Percentiles rank a stretch among this genome's conserved stretches.
phyloP scores from a whole-genome alignment of 352 stramenopile genomes.

The Globisporangium camurandrum region DNA sequence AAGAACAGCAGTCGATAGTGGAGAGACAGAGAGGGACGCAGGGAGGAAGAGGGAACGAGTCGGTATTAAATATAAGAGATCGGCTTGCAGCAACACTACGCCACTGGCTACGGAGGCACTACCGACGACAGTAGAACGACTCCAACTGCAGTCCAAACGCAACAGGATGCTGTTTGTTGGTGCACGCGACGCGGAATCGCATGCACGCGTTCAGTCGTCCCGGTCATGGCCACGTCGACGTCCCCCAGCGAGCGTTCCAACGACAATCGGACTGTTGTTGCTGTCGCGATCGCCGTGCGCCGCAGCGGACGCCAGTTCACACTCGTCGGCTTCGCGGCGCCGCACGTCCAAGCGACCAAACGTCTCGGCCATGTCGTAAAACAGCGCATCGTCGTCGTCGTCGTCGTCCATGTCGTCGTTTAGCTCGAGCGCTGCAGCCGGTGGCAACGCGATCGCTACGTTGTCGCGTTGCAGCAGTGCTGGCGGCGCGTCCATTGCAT shows the following conservation, averaged over 20 bases:
- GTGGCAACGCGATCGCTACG: background rate
- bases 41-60: background rate
- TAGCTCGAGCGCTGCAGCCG: conserved; percentile 2
- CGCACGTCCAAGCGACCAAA: conserved; percentile 11
- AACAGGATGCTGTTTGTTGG: too few species aligned
- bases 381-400: conserved; percentile 7
- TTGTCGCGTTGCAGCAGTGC: too few species aligned
- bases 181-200: too few species aligned
- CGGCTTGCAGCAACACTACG: background rate
- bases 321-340: background rate
- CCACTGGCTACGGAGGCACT: background rate
- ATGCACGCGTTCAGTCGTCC: too few species aligned
- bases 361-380: conserved; percentile 27
- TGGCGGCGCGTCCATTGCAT: conserved; percentile 4
- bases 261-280: conserved; percentile 2
- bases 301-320: background rate
- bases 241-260: background rate
- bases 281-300: background rate
- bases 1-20: background rate
- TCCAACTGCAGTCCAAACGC: too few species aligned
- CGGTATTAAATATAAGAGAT: conserved; percentile 1
- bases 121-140: too few species aligned
- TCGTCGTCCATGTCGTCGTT: background rate
- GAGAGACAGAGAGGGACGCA: background rate
- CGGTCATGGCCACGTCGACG: too few species aligned